Evolutionary conservation across 176 grass and related monocot species (phyloP).

Genomic region (Phoenix roebelenii): DNA sequence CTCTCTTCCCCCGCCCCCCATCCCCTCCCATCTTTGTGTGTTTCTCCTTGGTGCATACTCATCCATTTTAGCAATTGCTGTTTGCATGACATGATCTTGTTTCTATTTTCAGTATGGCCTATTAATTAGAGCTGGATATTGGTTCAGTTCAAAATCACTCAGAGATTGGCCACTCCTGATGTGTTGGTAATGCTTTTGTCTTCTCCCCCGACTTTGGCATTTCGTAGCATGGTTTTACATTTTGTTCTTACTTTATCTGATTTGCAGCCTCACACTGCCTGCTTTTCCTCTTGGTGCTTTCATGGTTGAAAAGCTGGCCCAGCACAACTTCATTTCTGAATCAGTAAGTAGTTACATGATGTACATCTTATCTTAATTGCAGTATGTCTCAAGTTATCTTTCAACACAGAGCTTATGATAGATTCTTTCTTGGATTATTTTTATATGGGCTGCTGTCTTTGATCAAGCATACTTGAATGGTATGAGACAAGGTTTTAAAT

Average conservation of each 20-base stretch:
- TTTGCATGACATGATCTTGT: slow-evolving; percentile 11
- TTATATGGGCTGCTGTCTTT: no score
- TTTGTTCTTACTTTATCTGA: slow-evolving; percentile 22
- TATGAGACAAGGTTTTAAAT: no score
- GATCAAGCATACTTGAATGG: no score
- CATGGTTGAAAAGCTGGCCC: slow-evolving; percentile 55
- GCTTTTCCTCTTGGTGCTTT: slow-evolving; percentile 63
- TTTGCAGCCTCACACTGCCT: slow-evolving; percentile 77
- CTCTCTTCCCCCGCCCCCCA: no score
- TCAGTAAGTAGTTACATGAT: slow-evolving; percentile 41
- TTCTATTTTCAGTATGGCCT: slow-evolving; percentile 69
- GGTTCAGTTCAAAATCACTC: slow-evolving; percentile 84
- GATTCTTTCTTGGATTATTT: no score
- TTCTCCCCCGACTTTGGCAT: slow-evolving; percentile 2
- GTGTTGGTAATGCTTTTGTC: slow-evolving; percentile 67
- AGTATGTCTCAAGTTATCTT: no score
- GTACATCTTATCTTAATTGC: no score
- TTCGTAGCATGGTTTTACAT: slow-evolving; percentile 2
- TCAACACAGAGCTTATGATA: no score
- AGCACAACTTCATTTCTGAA: slow-evolving; percentile 43
- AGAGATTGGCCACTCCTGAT: slow-evolving; percentile 92
- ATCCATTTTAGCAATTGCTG: not conserved
- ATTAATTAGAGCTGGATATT: slow-evolving; percentile 96
- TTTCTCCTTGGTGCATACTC: not conserved
- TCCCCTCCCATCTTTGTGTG: slow-evolving; percentile 2